Conservation (phyloP, 2,329 filamentous ascomycete genomes). For the Tolypocladium pustulatum region DNA sequence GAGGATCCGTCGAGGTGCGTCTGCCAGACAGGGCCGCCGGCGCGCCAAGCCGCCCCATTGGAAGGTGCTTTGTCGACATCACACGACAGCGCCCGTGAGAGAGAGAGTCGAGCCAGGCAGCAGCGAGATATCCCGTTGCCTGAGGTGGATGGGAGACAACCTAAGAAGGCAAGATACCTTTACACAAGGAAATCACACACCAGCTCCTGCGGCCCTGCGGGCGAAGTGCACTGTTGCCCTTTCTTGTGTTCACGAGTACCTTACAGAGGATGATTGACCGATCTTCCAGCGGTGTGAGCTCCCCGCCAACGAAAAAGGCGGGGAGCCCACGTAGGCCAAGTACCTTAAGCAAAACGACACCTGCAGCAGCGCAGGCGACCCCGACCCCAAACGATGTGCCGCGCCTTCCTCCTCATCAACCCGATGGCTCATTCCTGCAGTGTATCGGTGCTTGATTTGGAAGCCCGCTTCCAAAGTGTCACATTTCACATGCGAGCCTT, state of each 20-base stretch:
- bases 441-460: not conserved
- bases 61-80: not conserved
- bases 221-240: no score
- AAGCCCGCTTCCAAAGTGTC: not conserved
- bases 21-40: not conserved
- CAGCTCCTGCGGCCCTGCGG: no score
- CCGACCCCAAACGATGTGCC: not conserved
- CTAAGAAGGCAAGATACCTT: no score
- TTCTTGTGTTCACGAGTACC: no score
- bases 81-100: not conserved
- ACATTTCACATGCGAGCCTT: not conserved
- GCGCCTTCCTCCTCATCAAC: not conserved
- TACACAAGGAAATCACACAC: no score
- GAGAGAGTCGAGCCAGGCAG: not conserved
- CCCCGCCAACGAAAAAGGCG: not conserved
- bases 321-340: not conserved
- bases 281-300: no score
- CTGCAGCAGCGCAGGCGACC: not conserved
- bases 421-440: not conserved
- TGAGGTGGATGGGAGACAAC: no score
- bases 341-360: no score
- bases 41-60: not conserved
- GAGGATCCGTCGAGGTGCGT: not conserved
- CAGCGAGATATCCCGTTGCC: no score
- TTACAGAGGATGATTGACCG: no score